Base-by-base conservation (phyloP, 1,284 basidiomycete species). In the Papiliotrema laurentii region DNA sequence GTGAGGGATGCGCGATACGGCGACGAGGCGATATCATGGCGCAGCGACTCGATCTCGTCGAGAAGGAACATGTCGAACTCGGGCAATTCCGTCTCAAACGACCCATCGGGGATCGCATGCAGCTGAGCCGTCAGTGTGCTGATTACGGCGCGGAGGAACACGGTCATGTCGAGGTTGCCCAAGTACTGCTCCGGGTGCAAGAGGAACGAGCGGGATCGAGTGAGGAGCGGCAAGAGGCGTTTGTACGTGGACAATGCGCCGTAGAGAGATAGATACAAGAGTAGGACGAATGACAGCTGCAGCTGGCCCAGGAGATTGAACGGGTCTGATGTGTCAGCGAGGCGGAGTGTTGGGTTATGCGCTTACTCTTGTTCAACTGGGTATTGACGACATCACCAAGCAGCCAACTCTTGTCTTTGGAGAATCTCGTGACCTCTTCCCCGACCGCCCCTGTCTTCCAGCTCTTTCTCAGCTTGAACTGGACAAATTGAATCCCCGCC, bases 321-420 rank as follows among this genome's bases (percentile, higher is more conserved):
- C 2, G 63, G 59, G n/a, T 75, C 74, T 76, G 57, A 24, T 9
- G 18, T 25, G n/a, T 39, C 30, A 7, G 31, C 11, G 18, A 26
- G 13, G 9, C 2, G 2, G 26, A 14, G 24, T 3, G n/a, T 10
- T 14, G 27, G 24, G 33, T 22, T 10, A n/a, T 40, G 18, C 24
- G 28, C 37, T 28, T 21, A 43, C 45, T 49, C 25, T 41, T 37
- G 1, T 38, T 59, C 3, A 71, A 53, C n/a, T 69, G 58, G 1
- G 36, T 43, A 3, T 43, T 40, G 1, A 73, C 56, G 0, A 74
- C 63, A 25, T 66, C 19, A 2, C 56, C 61, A 42, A 75, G 54
- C 27, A 72, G 49, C 71, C 69, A 73, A 49, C 70, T 75, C 63
- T 77, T 77, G 59, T 77, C 76, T 43, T 54, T 66, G 16, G 72